Conservation (phyloP, 148 eudicot species). For the Arctostaphylos glauca region DNA sequence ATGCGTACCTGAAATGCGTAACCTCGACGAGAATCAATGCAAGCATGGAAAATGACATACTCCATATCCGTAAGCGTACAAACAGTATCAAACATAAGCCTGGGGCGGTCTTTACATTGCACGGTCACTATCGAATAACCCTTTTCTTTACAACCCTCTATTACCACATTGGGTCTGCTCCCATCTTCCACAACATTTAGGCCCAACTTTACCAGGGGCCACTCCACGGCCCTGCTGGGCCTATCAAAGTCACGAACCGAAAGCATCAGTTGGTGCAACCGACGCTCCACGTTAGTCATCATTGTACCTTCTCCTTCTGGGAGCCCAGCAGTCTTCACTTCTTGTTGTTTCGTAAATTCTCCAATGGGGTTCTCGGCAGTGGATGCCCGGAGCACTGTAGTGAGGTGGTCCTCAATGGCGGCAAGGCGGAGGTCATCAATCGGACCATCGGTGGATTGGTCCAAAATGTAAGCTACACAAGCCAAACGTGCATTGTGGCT, state of each 20-base stretch:
- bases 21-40: conserved; percentile 45
- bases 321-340: conserved; percentile 44
- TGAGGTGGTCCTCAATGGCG: conserved; percentile 55
- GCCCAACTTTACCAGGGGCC: conserved; percentile 20
- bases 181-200: conserved; percentile 15
- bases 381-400: conserved; percentile 39
- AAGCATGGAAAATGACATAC: conserved; percentile 65
- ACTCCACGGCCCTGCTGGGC: conserved; percentile 26
- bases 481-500: conserved; percentile 69
- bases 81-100: conserved; percentile 68
- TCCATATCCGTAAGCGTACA: conserved; percentile 77
- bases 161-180: conserved; percentile 26
- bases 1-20: conserved; percentile 59
- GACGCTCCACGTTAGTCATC: conserved; percentile 48
- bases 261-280: conserved; percentile 70
- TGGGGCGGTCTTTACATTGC: conserved; percentile 50
- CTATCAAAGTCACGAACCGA: conserved; percentile 54
- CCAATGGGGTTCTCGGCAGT: conserved; percentile 7
- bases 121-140: conserved; percentile 62
- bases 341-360: conserved; percentile 28
- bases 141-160: conserved; percentile 54
- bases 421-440: conserved; percentile 48
- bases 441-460: conserved; percentile 35
- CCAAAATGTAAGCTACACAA: conserved; percentile 61
- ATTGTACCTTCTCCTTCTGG: conserved; percentile 33